phyloP scores from a whole-genome alignment of 371 early-diverging fungal genomes.

The Fennellomyces sp. region DNA sequence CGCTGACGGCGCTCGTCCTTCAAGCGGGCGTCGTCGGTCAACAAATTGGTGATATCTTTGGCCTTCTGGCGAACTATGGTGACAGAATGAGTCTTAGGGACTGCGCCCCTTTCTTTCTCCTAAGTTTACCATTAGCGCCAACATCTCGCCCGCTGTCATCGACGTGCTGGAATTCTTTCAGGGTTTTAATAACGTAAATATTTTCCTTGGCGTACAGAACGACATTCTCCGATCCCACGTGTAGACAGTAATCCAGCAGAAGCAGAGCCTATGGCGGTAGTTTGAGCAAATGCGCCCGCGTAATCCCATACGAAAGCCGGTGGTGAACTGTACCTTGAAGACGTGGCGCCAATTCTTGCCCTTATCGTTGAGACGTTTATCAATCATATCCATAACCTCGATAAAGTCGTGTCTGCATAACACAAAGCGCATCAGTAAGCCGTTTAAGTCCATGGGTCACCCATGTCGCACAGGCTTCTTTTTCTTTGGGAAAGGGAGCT shows the following conservation, averaged over 20 bases:
- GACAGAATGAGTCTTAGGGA: not conserved
- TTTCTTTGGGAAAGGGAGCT: not conserved
- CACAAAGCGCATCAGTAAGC: not conserved
- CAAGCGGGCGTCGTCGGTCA: slow-evolving; percentile 80
- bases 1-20: slow-evolving; percentile 75
- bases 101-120: not conserved
- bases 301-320: slow-evolving; percentile 1
- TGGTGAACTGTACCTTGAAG: slow-evolving; percentile 77
- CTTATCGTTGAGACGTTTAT: slow-evolving; percentile 94
- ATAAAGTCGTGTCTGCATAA: slow-evolving; percentile 80
- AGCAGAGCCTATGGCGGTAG: slow-evolving; percentile 44
- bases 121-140: slow-evolving; percentile 73
- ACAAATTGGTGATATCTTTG: slow-evolving; percentile 84
- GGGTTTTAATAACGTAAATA: slow-evolving; percentile 89
- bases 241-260: slow-evolving; percentile 75
- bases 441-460: not conserved
- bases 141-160: slow-evolving; percentile 93
- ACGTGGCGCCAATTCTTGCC: slow-evolving; percentile 99
- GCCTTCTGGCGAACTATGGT: slow-evolving; percentile 87
- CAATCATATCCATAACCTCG: slow-evolving; percentile 97
- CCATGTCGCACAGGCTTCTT: not conserved
- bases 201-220: slow-evolving; percentile 89
- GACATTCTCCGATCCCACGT: slow-evolving; percentile 87
- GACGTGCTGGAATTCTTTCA: slow-evolving; percentile 94
- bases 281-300: not conserved